Evolutionary conservation across 2,329 filamentous ascomycete species (phyloP), one percentile per base, ranked within the genome.

Genomic region (Colletotrichum simmondsii): DNA sequence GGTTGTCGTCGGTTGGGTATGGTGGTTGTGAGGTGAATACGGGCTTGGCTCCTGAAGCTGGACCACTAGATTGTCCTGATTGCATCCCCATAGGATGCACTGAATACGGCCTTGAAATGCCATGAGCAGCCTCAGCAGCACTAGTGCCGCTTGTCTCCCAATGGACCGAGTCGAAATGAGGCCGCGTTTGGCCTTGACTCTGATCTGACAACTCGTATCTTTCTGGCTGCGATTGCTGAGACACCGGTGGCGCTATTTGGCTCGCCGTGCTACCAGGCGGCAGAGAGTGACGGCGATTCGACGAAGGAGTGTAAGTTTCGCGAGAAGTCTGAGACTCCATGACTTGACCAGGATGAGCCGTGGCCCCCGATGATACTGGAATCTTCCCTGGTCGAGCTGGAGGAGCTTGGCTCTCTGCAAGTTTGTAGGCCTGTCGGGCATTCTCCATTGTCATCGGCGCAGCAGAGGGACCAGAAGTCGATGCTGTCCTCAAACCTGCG

Each of bases 241-340:
- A 26, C 10, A 5, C 16, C 4, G 37, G n/a, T n/a, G 42, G 52
- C 22, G 26, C 12, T 2, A 5, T 35, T 5, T 57, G 14, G 10
- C 11, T 19, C 0, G 54, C n/a, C 46, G 65, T 14, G 19, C 30
- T 53, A 19, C 73, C 22, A 5, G 60, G 46, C 10, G 74, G 67
- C 5, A 67, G 28, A 4, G 73, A 75, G 6, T 65, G 65, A 4
- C 65, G 72, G 19, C 74, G 72, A 16, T 32, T 56, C 10, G 65
- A 62, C 11, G 19, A 14, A 28, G 61, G 62, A 10, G 68, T 49
- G 8, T 37, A 24, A 5, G 30, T 4, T 19, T 28, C 30, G 7
- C 30, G 30, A 42, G 19, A 14, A 19, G 14, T 28, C n/a, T 30
- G 67, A 26, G 19, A 49, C 42, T 49, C 42, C 42, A 49, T 35